Evolutionary conservation across 2,329 filamentous ascomycete species (phyloP), one percentile per base, ranked within the genome.

Genomic region (Triangularia setosa): DNA sequence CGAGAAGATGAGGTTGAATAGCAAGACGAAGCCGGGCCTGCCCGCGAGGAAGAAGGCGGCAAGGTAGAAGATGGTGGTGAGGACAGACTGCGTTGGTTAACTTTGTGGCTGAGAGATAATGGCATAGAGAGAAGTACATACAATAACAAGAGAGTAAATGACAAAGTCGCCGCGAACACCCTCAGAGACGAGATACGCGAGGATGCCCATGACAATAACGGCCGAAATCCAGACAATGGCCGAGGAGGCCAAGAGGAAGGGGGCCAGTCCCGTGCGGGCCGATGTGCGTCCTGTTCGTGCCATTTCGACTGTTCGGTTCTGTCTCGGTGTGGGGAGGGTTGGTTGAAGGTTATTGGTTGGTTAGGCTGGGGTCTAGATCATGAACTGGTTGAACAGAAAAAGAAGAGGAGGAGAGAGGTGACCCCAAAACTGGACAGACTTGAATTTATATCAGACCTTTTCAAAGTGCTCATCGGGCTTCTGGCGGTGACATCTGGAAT

Each of bases 1-100:
- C 21, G 73, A 75, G 66, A 76, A 76, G 59, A 76, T 72, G 61
- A 75, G 68, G 69, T 76, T 75, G 70, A 76, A 75, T 8, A 75
- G 65, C 24, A 75, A 66, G 33, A 72, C 52, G 40, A 70, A 72
- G 28, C 72, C 70, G 0, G 70, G 69, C 25, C 68, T 69, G 6
- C 68, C 53, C 61, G 68, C 68, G 28, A 76, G 68, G 66, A 75
- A 66, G 68, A 75, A 75, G 3, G 74, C 69, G 60, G 69, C 33
- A 21, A 74, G 64, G 68, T 73, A 74, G 67, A 75, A 73, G n/a
- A 69, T 71, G 25, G 73, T 71, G 1, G 74, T 76, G 24, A 76
- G 66, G 56, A 76, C 74, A 21, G 74, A 69, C 74, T 75, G 30
- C 11, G 63, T 67, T 55, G 67, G 64, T 67, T 55, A 67, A 61